These are phyloP conservation scores for Rheum nobile DNA, from an alignment of 148 eudicot genomes.

Conservation along the genomic window DNA sequence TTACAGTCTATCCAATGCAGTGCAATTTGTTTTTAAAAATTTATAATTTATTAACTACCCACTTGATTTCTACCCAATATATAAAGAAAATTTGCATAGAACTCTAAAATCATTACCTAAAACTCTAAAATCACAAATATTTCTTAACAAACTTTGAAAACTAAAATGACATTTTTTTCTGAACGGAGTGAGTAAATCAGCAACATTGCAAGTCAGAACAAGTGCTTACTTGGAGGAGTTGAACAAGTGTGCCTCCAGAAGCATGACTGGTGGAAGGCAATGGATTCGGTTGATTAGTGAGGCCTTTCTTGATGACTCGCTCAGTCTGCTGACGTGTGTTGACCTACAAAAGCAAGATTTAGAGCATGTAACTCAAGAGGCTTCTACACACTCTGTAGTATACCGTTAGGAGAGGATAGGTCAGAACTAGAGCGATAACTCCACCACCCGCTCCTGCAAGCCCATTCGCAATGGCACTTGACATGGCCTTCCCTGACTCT, in stretches of 20 bases:
- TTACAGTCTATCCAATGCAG: too few species aligned
- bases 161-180: too few species aligned
- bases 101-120: too few species aligned
- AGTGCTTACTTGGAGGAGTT: constrained; percentile 34
- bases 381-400: not conserved
- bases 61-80: too few species aligned
- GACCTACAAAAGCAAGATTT: constrained; percentile 26
- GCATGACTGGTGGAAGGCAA: constrained; percentile 13
- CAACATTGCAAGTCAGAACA: not conserved
- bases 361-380: not conserved
- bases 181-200: too few species aligned
- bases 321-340: constrained; percentile 76
- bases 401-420: constrained; percentile 92
- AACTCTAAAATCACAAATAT: too few species aligned
- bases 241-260: constrained; percentile 46
- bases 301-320: constrained; percentile 43
- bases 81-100: too few species aligned
- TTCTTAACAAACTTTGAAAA: not conserved
- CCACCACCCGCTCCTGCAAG: constrained; percentile 97
- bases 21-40: too few species aligned
- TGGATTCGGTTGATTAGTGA: constrained; percentile 13
- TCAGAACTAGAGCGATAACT: constrained; percentile 73
- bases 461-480: constrained; percentile 76
- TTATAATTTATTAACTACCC: too few species aligned
- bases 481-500: constrained; percentile 36